Evolutionary conservation across 2,329 filamentous ascomycete genomes (phyloP).

Genomic region (Piedraia hortae): DNA sequence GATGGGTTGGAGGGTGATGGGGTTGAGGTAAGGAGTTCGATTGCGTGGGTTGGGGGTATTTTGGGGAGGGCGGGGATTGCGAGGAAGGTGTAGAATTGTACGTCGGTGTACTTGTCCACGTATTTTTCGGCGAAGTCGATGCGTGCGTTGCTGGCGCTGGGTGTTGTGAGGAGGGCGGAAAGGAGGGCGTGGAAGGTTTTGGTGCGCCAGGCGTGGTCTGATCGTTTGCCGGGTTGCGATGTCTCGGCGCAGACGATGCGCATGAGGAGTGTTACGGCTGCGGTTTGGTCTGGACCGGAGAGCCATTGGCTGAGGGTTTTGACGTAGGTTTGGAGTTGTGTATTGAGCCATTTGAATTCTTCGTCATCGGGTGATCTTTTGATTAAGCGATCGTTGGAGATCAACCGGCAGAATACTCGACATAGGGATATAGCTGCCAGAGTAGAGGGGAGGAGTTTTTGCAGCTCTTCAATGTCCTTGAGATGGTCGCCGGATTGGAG

Average conservation of each 20-base stretch:
- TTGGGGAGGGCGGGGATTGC: slow-evolving; percentile 31
- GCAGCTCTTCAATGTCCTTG: slow-evolving; percentile 58
- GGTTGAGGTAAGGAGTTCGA: slow-evolving; percentile 37
- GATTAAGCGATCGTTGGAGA: slow-evolving; percentile 43
- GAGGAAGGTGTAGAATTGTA: slow-evolving; percentile 58
- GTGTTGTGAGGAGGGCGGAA: slow-evolving; percentile 28
- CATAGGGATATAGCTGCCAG: slow-evolving; percentile 58
- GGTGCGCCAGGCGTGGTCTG: slow-evolving; percentile 41
- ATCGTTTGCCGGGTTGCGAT: slow-evolving; percentile 20
- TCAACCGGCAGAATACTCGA: slow-evolving; percentile 57
- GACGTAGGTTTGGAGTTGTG: no score
- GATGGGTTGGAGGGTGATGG: slow-evolving; percentile 42
- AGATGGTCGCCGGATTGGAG: slow-evolving; percentile 69
- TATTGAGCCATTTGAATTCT: no score
- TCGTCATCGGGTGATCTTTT: no score
- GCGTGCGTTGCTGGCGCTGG: slow-evolving; percentile 30
- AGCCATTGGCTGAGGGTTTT: no score
- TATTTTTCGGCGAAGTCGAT: slow-evolving; percentile 54
- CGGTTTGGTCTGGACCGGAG: slow-evolving; percentile 34
- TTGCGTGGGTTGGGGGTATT: slow-evolving; percentile 21
- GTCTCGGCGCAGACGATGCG: slow-evolving; percentile 55
- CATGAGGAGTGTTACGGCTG: slow-evolving; percentile 56
- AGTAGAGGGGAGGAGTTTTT: slow-evolving; percentile 20
- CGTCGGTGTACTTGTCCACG: slow-evolving; percentile 53
- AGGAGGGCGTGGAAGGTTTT: slow-evolving; percentile 34